Evolutionary conservation across 2,329 filamentous ascomycete species (phyloP).

Genomic region (Mycocentrospora acerina): DNA sequence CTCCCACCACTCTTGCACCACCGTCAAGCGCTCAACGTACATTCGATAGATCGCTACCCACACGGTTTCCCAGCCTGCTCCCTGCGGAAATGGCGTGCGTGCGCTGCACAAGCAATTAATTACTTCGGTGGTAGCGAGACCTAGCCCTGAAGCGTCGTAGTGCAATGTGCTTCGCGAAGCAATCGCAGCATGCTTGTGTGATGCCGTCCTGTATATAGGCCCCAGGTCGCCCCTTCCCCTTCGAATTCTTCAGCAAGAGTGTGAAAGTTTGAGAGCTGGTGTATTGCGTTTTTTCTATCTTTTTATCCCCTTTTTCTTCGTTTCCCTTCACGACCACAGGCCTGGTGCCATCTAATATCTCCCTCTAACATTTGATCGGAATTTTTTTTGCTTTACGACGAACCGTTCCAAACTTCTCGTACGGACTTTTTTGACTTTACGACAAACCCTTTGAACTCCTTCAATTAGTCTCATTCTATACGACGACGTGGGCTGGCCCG

Average conservation of each 20-base stretch:
- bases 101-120: conserved; percentile 39
- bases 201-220: conserved; percentile 38
- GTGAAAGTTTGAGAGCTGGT: conserved; percentile 53
- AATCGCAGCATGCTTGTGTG: conserved; percentile 23
- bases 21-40: conserved; percentile 38
- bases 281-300: conserved; percentile 49
- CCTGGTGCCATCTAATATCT: conserved; percentile 50
- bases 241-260: conserved; percentile 51
- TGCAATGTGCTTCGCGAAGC: conserved; percentile 31
- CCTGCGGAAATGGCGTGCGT: conserved; percentile 30
- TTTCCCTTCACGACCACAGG: too few species aligned
- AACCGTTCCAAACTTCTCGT: too few species aligned
- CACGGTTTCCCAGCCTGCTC: conserved; percentile 27
- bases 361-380: conserved; percentile 42
- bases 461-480: too few species aligned
- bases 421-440: too few species aligned
- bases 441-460: too few species aligned
- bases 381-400: too few species aligned
- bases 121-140: conserved; percentile 26
- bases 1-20: conserved; percentile 35
- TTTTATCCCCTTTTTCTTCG: conserved; percentile 45
- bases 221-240: conserved; percentile 37
- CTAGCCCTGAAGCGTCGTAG: conserved; percentile 23
- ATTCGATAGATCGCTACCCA: conserved; percentile 40
- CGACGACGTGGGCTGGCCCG: conserved; percentile 47